Base-by-base conservation (phyloP, 2,329 filamentous ascomycete species). In the Aspergillus fructus region DNA sequence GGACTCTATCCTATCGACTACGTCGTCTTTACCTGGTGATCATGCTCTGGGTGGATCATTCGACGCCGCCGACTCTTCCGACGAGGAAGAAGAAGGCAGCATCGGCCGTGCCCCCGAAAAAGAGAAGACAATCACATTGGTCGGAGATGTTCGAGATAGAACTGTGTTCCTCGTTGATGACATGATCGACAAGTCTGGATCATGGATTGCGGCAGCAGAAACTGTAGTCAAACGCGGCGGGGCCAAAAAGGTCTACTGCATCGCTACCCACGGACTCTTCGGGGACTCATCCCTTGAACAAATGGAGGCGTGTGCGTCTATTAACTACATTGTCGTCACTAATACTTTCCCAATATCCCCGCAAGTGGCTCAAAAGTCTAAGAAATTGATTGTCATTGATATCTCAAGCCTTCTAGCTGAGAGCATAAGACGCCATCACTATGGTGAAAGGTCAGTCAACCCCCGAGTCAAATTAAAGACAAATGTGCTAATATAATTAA, bases 141-240 rank as follows among this genome's bases (percentile, higher is more conserved):
- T 99, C 13, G 94, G 94, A 59, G 91, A 97, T 68, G 94, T 99
- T 59, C 89, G 87, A 70, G 87, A 91, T 71, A 86, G 91, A 58
- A 88, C 91, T 0, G 94, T 97, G 53, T 89, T 99, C 71, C 92
- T 99, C 60, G 90, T 99, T 49, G 94, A 99, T 73, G 94, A 99
- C 73, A 97, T 99, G 90, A 97, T 99, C 69, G 94, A 99, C 78
- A 97, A 96, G 78, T 88, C 92, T 9, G 91, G 89, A 13, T 96
- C 91, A 6, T 99, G 94, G 94, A 96, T 99, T 65, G 93, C 93
- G 5, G 94, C 94, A 6, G 94, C 94, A 12, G 94, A 99, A 79
- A 96, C 93, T 1, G 93, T 96, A 2, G 90, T 96, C 53, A 97
- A 97, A 81, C 86, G 89, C 62, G 96, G 94, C 63, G 85, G 86